Conservation (phyloP, 2,329 filamentous ascomycete species). For the Trichoderma harzianum region DNA sequence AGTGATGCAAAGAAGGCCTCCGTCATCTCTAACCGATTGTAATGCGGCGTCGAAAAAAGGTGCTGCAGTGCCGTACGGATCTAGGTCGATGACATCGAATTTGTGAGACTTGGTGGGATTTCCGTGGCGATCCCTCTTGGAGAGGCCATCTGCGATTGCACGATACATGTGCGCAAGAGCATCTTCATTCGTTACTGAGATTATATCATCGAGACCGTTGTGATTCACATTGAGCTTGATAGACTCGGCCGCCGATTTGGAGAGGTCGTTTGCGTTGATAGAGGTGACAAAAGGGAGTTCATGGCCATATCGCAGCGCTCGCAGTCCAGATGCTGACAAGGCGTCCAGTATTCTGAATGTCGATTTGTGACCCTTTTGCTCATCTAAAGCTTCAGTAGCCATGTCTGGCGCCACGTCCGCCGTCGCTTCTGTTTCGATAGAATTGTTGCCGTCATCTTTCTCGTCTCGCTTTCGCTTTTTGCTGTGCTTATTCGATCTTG, state of each 20-base stretch:
- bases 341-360: slow-evolving; percentile 88
- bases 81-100: slow-evolving; percentile 94
- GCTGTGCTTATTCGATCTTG: slow-evolving; percentile 38
- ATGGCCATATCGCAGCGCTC: slow-evolving; percentile 85
- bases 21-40: slow-evolving; percentile 77
- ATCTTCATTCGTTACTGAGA: slow-evolving; percentile 73
- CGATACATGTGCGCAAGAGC: slow-evolving; percentile 90
- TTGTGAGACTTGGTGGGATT: slow-evolving; percentile 43
- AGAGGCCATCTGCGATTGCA: slow-evolving; percentile 53
- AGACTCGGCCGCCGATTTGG: slow-evolving; percentile 68
- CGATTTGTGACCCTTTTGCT: slow-evolving; percentile 34
- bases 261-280: slow-evolving; percentile 87
- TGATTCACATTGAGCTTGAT: slow-evolving; percentile 83
- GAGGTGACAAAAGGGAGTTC: slow-evolving; percentile 82
- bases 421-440: background rate
- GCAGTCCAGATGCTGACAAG: slow-evolving; percentile 86
- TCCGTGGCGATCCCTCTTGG: slow-evolving; percentile 39
- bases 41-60: slow-evolving; percentile 90
- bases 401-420: slow-evolving; percentile 7
- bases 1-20: slow-evolving; percentile 88
- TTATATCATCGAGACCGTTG: slow-evolving; percentile 69
- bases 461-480: slow-evolving; percentile 48
- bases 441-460: slow-evolving; percentile 29
- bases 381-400: slow-evolving; percentile 18
- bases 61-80: slow-evolving; percentile 91